A percentile compares a stretch with the other conserved stretches of the same genome.
Conservation (phyloP, 352 stramenopile genomes). For the Phytophthora boehmeriae region DNA sequence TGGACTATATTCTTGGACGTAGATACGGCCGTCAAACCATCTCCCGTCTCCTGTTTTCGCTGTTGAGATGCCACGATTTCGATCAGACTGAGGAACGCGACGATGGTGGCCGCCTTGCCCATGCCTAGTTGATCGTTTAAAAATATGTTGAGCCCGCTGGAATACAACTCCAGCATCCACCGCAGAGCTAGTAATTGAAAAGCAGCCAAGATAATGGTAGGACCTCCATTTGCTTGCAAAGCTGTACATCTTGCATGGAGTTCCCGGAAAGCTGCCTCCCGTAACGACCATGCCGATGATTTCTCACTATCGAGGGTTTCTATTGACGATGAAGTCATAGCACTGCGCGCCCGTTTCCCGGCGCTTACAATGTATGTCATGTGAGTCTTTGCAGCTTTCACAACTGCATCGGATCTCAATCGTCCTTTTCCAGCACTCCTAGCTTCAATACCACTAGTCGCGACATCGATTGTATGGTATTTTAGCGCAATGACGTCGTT, state of each 20-base stretch:
- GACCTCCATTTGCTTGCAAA: conserved; percentile 26
- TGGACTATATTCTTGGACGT: not conserved
- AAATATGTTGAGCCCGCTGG: conserved; percentile 68
- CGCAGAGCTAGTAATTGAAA: conserved; percentile 81
- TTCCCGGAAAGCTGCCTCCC: conserved; percentile 32
- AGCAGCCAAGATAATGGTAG: conserved; percentile 58
- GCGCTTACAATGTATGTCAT: conserved; percentile 54
- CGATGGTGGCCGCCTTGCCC: conserved; percentile 80
- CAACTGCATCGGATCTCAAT: conserved; percentile 15
- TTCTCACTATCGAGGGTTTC: conserved; percentile 13
- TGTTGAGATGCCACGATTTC: conserved; percentile 39
- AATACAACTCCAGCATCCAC: conserved; percentile 84
- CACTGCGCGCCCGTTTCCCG: conserved; percentile 53
- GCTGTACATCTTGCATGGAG: conserved; percentile 33
- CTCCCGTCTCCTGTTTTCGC: conserved; percentile 10
- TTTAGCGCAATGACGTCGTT: conserved; percentile 33
- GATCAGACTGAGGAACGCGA: conserved; percentile 73
- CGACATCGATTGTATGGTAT: conserved; percentile 48
- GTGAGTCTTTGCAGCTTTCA: conserved; percentile 31
- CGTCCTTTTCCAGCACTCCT: conserved; percentile 20
- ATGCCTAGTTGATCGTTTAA: conserved; percentile 89
- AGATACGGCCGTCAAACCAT: not conserved
- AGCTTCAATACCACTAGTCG: conserved; percentile 15
- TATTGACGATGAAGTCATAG: conserved; percentile 37
- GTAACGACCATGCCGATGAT: conserved; percentile 17